A percentile compares a stretch with the other conserved stretches of the same genome.
phyloP scores from a whole-genome alignment of 352 stramenopile species.

The Poterioochromonas sp. region DNA sequence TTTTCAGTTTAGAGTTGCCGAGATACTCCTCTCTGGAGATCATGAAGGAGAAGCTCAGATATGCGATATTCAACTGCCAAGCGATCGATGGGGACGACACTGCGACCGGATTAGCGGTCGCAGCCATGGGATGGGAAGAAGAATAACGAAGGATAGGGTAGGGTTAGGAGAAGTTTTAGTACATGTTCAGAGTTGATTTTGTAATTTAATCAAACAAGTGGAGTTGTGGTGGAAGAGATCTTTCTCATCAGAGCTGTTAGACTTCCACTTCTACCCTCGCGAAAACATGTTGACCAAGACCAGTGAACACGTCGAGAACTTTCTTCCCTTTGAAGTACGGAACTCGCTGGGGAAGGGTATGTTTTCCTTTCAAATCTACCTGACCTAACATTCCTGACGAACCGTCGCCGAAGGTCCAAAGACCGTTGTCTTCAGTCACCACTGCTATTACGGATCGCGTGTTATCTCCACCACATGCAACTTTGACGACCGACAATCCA shows the following conservation, averaged over 20 bases:
- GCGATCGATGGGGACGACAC: conserved; percentile 48
- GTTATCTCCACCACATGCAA: background rate
- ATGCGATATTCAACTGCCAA: conserved; percentile 38
- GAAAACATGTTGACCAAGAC: background rate
- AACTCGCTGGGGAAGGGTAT: background rate
- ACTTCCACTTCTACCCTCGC: background rate
- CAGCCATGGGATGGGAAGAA: conserved; percentile 44
- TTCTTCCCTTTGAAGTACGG: background rate
- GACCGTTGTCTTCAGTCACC: background rate
- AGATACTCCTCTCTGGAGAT: conserved; percentile 34
- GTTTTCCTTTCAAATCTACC: background rate
- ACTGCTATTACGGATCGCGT: background rate
- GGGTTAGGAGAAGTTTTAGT: too few species aligned
- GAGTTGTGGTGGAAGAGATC: too few species aligned
- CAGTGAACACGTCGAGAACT: conserved; percentile 18
- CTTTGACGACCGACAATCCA: background rate
- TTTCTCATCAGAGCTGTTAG: too few species aligned
- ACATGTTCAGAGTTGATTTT: too few species aligned
- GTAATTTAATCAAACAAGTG: too few species aligned
- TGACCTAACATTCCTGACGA: background rate
- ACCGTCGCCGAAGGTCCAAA: background rate
- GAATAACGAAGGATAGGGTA: too few species aligned
- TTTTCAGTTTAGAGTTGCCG: conserved; percentile 76
- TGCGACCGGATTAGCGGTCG: conserved; percentile 38
- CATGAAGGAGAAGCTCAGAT: conserved; percentile 35